A percentile compares a stretch with the other conserved stretches of the same genome.
Conservation (phyloP, 2,329 filamentous ascomycete species). For the Trichoderma sp. region DNA sequence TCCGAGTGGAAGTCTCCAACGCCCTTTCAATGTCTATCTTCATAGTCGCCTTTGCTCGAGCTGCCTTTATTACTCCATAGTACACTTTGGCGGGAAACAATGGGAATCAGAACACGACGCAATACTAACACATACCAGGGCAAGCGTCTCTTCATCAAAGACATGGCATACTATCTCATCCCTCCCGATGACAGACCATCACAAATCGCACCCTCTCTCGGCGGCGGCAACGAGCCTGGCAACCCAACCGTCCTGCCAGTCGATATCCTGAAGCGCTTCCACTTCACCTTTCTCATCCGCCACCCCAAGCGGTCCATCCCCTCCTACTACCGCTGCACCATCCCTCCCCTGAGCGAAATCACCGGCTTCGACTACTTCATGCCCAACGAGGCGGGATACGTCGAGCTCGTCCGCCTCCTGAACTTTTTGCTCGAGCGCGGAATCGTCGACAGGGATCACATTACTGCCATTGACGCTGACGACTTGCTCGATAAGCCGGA, state of each 20-base stretch:
- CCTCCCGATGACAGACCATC: constrained; percentile 68
- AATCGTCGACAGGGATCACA: constrained; percentile 67
- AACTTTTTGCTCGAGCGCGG: constrained; percentile 72
- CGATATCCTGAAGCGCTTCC: constrained; percentile 72
- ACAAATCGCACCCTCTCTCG: constrained; percentile 75
- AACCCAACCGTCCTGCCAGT: constrained; percentile 86
- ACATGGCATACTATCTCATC: constrained; percentile 90
- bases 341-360: constrained; percentile 76
- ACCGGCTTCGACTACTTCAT: constrained; percentile 88
- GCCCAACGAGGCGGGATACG: constrained; percentile 84
- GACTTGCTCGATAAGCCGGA: constrained; percentile 85
- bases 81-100: neutral
- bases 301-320: constrained; percentile 90
- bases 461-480: constrained; percentile 90
- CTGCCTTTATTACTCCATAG: neutral
- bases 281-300: constrained; percentile 95
- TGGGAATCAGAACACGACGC: neutral
- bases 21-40: neutral
- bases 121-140: constrained; percentile 51
- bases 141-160: constrained; percentile 96
- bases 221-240: constrained; percentile 58
- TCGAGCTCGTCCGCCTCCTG: constrained; percentile 81
- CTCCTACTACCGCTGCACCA: constrained; percentile 90
- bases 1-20: neutral
- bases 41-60: neutral